Evolutionary conservation across 768 basidiomycete genomes (phyloP), one percentile per base, ranked within the genome.

Genomic region (Tulasnella sp.): DNA sequence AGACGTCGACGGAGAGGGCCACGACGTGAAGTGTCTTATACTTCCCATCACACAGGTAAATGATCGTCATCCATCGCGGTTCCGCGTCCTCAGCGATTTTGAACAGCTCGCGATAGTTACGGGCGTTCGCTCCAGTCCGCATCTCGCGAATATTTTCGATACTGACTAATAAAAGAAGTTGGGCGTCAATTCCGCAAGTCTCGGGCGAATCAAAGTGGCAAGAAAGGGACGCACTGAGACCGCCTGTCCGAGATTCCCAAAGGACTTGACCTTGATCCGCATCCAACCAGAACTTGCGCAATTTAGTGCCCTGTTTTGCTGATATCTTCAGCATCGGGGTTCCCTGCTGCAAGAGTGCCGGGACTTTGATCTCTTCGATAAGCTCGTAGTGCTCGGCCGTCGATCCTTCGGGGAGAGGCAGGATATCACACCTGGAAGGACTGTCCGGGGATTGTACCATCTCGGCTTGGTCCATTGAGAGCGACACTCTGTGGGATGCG

Each of bases 11-110:
- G 0, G 82, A 81, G 2, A 82, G 76, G 2, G 92, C 85, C 55
- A 93, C 77, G 62, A 93, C 76, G 66, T 96, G 91, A 24, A 92
- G 77, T 0, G 86, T 86, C 73, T 93, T 93, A 76, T 88, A 90
- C 22, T 74, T 75, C 11, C 82, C 85, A 45, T 83, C 81, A 50
- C 84, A 73, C 60, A 86, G 80, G 65, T 93, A 92, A 62, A 92
- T 81, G 68, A 88, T 81, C 0, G 91, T 88, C 63, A 94, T 78
- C 88, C 90, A 94, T 19, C 83, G 76, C 41, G 78, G 73, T 64
- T 87, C 83, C 59, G 77, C 76, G 53, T 81, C 78, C 49, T 74
- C 70, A 0, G 85, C 73, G 42, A 82, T 74, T 66, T 80, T 79
- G 71, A 85, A 84, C 64, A 83, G 82, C 49, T 80, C 75, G 54